Base-by-base conservation (phyloP, 2,329 filamentous ascomycete species). In the Hypoxylon sp. region DNA sequence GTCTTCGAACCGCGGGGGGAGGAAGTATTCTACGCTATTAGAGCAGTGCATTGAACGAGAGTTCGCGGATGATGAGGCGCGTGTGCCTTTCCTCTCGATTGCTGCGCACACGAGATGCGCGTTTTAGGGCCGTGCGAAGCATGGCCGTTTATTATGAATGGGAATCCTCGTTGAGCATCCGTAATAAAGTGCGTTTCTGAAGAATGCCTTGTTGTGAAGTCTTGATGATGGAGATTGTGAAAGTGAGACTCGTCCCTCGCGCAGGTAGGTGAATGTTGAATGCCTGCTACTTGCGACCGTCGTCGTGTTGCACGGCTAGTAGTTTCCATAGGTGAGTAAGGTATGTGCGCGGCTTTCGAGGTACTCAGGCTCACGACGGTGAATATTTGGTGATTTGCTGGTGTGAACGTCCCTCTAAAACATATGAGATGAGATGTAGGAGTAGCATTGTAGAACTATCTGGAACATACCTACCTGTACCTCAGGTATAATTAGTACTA, bases 141-240 rank as follows among this genome's bases (percentile, higher is more conserved):
- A 40, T 54, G 42, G 55, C 55, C 65, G 63, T 68, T n/a, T 56
- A 30, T 66, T 69, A 64, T 57, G 66, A 66, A 64, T 66, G 48
- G 49, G 40, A 58, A 66, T 58, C 52, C 53, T 54, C 60, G 57
- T 64, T 61, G 49, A 61, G 63, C 52, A 66, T 66, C 44, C 48
- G 20, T 61, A 64, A 62, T 56, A 22, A 24, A n/a, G 16, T 33
- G 33, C 20, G 5, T 16, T 46, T 9, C 38, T 32, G 16, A 9
- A 22, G 12, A 45, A 30, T 45, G 11, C n/a, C n/a, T n/a, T n/a
- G n/a, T n/a, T n/a, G n/a, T 33, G 46, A 20, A 14, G 2, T 50
- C 16, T 12, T 33, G 9, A 18, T 54, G 40, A 26, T 5, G 7
- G 8, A 11, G 7, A 3, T 40, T 18, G 36, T 40, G 16, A 9